Evolutionary conservation across 495 filamentous ascomycete species (phyloP).

Genomic region (Neurospora discreta): DNA sequence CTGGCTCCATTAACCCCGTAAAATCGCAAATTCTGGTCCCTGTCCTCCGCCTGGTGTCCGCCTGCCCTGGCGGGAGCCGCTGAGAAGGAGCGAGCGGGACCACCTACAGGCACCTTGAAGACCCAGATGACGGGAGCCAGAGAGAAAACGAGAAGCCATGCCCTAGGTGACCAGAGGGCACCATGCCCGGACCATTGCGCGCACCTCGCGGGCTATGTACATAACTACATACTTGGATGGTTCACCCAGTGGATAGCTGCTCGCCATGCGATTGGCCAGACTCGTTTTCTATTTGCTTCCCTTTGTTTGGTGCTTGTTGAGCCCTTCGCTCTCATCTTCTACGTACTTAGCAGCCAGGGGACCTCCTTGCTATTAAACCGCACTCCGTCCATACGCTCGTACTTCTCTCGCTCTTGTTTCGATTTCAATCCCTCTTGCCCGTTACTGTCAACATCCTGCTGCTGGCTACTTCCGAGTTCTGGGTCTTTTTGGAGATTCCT

Average conservation of each 20-base stretch:
- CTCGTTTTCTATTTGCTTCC: slow-evolving; percentile 1
- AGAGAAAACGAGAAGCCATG: background rate
- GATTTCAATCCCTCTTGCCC: background rate
- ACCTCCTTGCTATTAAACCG: background rate
- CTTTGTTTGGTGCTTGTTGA: slow-evolving; percentile 1
- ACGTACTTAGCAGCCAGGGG: background rate
- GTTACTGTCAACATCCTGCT: background rate
- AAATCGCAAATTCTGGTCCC: background rate
- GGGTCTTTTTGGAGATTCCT: background rate
- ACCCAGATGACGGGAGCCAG: background rate
- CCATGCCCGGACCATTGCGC: background rate
- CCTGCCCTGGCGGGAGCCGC: background rate
- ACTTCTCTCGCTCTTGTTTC: background rate
- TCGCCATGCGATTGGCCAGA: background rate
- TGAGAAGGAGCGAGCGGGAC: background rate
- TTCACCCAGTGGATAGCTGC: background rate
- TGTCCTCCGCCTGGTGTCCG: background rate
- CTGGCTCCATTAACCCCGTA: background rate
- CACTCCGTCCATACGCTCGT: background rate
- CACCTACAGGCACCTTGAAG: background rate
- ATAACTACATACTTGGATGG: background rate
- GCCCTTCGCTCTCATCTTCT: background rate
- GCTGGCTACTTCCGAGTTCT: background rate
- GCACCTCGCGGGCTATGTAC: background rate
- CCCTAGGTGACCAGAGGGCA: background rate